A percentile compares a stretch with the other conserved stretches of the same genome.
These are phyloP conservation scores for Tulasnella sp. DNA, from an alignment of 768 basidiomycete species.

Conservation along the genomic window DNA sequence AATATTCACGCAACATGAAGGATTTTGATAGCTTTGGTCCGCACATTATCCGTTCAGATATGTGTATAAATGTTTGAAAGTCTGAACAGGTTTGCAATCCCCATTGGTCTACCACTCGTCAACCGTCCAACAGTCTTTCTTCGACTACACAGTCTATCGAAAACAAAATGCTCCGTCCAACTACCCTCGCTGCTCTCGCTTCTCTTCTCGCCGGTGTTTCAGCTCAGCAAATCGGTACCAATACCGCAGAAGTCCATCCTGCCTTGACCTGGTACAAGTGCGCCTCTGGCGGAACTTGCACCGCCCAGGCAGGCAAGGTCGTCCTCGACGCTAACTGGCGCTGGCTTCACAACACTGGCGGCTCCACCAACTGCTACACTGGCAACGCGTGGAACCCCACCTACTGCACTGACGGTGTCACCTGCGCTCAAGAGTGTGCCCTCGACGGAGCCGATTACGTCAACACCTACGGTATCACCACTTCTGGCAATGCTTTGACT, in stretches of 20 bases:
- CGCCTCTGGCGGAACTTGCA: slow-evolving; percentile 40
- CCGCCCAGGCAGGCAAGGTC: slow-evolving; percentile 15
- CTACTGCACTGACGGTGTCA: slow-evolving; percentile 13
- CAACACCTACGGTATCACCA: slow-evolving; percentile 57
- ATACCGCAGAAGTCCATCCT: slow-evolving; percentile 55
- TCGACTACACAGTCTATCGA: background rate
- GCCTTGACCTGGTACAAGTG: slow-evolving; percentile 53
- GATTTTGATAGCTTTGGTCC: background rate
- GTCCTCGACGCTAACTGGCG: slow-evolving; percentile 34
- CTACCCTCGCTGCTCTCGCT: background rate
- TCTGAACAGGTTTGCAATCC: too few relatives aligned
- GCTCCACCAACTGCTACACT: slow-evolving; percentile 33
- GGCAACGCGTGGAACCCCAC: slow-evolving; percentile 24
- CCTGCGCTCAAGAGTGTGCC: slow-evolving; percentile 27
- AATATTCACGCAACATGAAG: background rate
- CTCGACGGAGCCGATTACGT: slow-evolving; percentile 49
- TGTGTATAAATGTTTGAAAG: too few relatives aligned
- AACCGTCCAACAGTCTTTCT: background rate
- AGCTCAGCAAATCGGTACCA: slow-evolving; percentile 57
- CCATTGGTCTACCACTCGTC: too few relatives aligned
- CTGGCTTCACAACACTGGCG: slow-evolving; percentile 25
- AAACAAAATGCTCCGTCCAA: background rate
- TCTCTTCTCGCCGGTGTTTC: slow-evolving; percentile 49
- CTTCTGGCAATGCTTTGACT: slow-evolving; percentile 44
- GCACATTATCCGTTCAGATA: slow-evolving; percentile 10